phyloP scores from a whole-genome alignment of 495 filamentous ascomycete genomes.

The Mycothermus thermophilus region DNA sequence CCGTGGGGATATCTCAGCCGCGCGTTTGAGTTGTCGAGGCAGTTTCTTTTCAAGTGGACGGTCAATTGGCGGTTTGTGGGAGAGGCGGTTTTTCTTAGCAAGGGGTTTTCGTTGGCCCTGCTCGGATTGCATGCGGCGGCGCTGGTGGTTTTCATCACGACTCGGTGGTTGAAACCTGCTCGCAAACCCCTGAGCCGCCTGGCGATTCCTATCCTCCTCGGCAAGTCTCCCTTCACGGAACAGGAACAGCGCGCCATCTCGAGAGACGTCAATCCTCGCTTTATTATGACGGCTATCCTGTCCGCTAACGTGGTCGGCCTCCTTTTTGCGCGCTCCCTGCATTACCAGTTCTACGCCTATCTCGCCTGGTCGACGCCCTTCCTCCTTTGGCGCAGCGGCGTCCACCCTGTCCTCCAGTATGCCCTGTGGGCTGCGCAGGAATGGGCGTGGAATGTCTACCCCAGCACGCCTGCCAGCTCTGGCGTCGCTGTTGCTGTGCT shows the following conservation, averaged over 20 bases:
- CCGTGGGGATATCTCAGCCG: conserved; percentile 56
- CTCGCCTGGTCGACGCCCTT: conserved; percentile 85
- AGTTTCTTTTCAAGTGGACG: conserved; percentile 94
- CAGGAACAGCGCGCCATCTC: conserved; percentile 41
- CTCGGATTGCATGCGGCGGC: conserved; percentile 54
- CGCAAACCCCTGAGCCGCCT: conserved; percentile 32
- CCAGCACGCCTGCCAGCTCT: conserved; percentile 75
- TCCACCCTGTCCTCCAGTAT: conserved; percentile 60
- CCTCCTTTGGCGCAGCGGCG: conserved; percentile 68
- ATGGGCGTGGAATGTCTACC: conserved; percentile 93
- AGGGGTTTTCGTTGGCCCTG: conserved; percentile 52
- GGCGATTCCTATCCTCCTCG: conserved; percentile 37
- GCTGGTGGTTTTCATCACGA: conserved; percentile 45
- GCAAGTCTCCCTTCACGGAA: conserved; percentile 38
- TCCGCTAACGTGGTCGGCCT: conserved; percentile 72
- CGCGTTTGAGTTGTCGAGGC: conserved; percentile 79
- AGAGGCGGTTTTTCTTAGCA: conserved; percentile 69
- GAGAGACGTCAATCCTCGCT: conserved; percentile 51
- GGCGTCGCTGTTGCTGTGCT: conserved; percentile 59
- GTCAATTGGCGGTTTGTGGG: conserved; percentile 94
- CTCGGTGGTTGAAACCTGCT: conserved; percentile 35
- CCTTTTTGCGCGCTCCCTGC: conserved; percentile 78
- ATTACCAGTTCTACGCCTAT: conserved; percentile 97
- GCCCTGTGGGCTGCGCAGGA: conserved; percentile 73
- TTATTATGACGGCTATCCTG: conserved; percentile 65